A percentile compares a stretch with the other conserved stretches of the same genome.
Conservation (phyloP, 257 asterid genomes). For the Lycium ferocissimum region DNA sequence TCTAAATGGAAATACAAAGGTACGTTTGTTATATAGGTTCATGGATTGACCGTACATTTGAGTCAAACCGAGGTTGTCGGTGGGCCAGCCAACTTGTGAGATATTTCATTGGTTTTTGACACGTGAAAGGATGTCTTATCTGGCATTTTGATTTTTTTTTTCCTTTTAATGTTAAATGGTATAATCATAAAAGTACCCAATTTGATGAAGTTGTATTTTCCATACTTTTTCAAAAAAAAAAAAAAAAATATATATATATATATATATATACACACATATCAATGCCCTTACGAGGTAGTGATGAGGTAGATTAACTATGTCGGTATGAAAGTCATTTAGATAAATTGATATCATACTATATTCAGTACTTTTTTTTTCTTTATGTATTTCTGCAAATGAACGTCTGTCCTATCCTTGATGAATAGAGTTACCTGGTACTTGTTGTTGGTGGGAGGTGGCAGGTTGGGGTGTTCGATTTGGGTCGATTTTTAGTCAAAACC, state of each 20-base stretch:
- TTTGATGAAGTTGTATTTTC: neutral
- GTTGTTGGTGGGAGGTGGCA: no score
- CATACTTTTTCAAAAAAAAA: neutral
- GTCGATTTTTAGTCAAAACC: no score
- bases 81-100: conserved; percentile 45
- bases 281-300: neutral
- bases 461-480: no score
- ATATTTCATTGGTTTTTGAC: conserved; percentile 17
- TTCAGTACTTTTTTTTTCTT: no score
- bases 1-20: conserved; percentile 33
- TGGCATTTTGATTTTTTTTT: neutral
- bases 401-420: no score
- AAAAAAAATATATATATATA: no score
- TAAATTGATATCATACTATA: neutral
- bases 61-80: conserved; percentile 69
- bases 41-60: conserved; percentile 42
- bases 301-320: neutral
- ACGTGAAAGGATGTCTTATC: conserved; percentile 26
- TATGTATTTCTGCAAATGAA: no score
- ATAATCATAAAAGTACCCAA: neutral
- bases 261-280: no score
- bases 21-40: conserved; percentile 30
- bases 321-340: no score
- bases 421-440: no score
- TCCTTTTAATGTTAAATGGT: neutral